A percentile compares a stretch with the other conserved stretches of the same genome.
Evolutionary conservation across 129 eudicot species (phyloP).

Genomic region (Glebionis coronaria): DNA sequence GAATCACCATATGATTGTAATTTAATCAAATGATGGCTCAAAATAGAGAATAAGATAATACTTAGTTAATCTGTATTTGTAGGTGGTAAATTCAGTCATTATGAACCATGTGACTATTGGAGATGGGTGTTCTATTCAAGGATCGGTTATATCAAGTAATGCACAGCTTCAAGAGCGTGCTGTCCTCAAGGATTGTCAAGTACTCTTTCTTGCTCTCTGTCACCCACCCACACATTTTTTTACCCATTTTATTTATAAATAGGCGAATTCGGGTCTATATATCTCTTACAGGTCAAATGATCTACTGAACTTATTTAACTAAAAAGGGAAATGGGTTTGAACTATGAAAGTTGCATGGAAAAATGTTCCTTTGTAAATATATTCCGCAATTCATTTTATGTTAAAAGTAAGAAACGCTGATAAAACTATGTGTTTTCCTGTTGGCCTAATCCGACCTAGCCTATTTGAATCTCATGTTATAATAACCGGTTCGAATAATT

Average conservation of each 20-base stretch:
- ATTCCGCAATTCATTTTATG: no score
- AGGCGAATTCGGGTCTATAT: no score
- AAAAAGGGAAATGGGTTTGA: no score
- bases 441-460: not conserved
- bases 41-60: not conserved
- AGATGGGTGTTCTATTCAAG: conserved; percentile 92
- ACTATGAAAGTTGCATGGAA: no score
- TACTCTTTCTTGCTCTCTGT: conserved; percentile 21
- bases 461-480: not conserved
- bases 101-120: conserved; percentile 82
- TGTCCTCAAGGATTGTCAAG: conserved; percentile 82
- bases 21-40: not conserved
- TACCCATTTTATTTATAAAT: not conserved
- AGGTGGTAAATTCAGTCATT: conserved; percentile 80
- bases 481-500: no score
- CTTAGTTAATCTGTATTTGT: conserved; percentile 6
- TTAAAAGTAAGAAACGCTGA: no score
- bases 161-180: conserved; percentile 92
- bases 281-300: no score
- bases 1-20: conserved; percentile 8
- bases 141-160: conserved; percentile 79
- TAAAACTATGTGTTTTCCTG: no score
- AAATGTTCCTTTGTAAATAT: no score
- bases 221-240: not conserved
- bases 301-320: no score